phyloP scores from a whole-genome alignment of 139 green algal species.

The Closterium sp. region DNA sequence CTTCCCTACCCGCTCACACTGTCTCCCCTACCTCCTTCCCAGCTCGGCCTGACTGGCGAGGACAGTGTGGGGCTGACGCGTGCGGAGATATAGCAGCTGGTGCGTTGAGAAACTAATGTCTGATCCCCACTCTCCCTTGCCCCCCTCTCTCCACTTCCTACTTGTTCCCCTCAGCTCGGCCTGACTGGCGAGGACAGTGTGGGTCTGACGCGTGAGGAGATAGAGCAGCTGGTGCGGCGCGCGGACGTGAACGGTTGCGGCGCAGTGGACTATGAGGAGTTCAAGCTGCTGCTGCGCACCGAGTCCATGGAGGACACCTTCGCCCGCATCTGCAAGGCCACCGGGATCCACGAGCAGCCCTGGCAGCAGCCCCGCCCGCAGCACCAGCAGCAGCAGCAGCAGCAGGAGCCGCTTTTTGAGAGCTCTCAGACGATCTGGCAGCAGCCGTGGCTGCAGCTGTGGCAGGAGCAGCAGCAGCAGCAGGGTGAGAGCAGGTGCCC shows the following conservation, averaged over 20 bases:
- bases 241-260: constrained; percentile 56
- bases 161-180: constrained; percentile 7
- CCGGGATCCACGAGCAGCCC: constrained; percentile 48
- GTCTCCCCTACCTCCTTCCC: no score
- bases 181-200: constrained; percentile 22
- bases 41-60: no score
- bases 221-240: constrained; percentile 69
- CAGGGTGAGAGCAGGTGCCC: not conserved
- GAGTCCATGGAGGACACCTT: constrained; percentile 8
- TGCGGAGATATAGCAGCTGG: no score
- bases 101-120: no score
- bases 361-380: not conserved
- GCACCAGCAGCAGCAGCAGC: constrained; percentile 1
- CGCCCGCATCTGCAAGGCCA: constrained; percentile 5
- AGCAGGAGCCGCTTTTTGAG: not conserved
- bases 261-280: constrained; percentile 81
- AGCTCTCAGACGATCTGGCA: not conserved
- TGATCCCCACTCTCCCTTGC: not conserved
- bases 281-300: constrained; percentile 50
- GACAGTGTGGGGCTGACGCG: no score
- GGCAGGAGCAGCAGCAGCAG: not conserved
- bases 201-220: constrained; percentile 56
- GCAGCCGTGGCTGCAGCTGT: not conserved
- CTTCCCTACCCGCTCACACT: no score
- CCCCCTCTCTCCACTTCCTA: not conserved